Evolutionary conservation across 768 basidiomycete species (phyloP).

Genomic region (Xerocomus brunneocitrinus): DNA sequence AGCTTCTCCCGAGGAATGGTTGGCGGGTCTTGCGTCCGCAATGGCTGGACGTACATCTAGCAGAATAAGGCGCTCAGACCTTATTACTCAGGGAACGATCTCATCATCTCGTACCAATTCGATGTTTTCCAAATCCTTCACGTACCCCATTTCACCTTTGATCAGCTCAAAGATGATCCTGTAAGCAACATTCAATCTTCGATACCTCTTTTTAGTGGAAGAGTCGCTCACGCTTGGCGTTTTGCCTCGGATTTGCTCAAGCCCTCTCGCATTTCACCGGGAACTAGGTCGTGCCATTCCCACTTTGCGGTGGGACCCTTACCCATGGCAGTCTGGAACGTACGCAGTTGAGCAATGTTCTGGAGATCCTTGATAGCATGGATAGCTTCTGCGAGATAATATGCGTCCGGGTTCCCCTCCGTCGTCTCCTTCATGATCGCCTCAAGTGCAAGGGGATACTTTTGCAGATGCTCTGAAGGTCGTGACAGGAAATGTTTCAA

Average conservation of each 20-base stretch:
- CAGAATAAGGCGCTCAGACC: slow-evolving; percentile 4
- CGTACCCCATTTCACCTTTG: slow-evolving; percentile 94
- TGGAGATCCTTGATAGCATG: slow-evolving; percentile 81
- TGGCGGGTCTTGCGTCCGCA: slow-evolving; percentile 68
- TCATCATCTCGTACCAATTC: slow-evolving; percentile 46
- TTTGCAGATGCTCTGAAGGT: slow-evolving; percentile 60
- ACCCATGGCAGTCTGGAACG: slow-evolving; percentile 89
- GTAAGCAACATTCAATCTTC: slow-evolving; percentile 2
- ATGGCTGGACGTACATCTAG: slow-evolving; percentile 78
- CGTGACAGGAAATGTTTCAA: slow-evolving; percentile 59
- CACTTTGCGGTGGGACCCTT: slow-evolving; percentile 74
- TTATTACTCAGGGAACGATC: slow-evolving; percentile 16
- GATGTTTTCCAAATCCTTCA: slow-evolving; percentile 86
- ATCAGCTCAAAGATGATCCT: slow-evolving; percentile 94
- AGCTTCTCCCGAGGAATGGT: slow-evolving; percentile 71
- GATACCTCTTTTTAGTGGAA: not conserved
- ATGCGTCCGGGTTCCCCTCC: slow-evolving; percentile 73
- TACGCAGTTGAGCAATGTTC: slow-evolving; percentile 73
- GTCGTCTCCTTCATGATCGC: slow-evolving; percentile 83
- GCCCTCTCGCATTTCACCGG: slow-evolving; percentile 54
- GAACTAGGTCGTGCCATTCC: slow-evolving; percentile 88
- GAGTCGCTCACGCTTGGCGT: slow-evolving; percentile 68
- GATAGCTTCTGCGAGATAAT: slow-evolving; percentile 80
- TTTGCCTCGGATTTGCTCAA: slow-evolving; percentile 74
- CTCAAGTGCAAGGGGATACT: slow-evolving; percentile 76